phyloP scores from a whole-genome alignment of 345 rosid genomes.

The Triadica sebifera region DNA sequence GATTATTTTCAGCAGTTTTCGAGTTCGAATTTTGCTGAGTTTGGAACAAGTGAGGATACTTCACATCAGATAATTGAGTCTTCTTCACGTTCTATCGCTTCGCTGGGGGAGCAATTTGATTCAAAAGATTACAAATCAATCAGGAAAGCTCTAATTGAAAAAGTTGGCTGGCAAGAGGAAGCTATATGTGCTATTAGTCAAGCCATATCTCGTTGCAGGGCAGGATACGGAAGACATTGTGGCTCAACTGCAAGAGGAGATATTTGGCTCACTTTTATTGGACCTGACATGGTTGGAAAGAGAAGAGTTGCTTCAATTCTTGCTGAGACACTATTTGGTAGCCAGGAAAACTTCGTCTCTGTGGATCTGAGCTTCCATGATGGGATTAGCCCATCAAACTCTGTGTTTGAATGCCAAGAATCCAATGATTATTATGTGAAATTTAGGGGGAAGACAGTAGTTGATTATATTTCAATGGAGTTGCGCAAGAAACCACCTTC shows the following conservation, averaged over 20 bases:
- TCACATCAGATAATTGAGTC: slow-evolving; percentile 24
- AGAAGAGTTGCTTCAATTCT: slow-evolving; percentile 56
- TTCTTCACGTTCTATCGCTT: slow-evolving; percentile 24
- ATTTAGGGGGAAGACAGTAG: slow-evolving; percentile 47
- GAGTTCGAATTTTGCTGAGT: slow-evolving; percentile 24
- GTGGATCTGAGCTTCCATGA: slow-evolving; percentile 49
- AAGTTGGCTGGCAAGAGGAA: slow-evolving; percentile 61
- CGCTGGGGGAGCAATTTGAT: slow-evolving; percentile 27
- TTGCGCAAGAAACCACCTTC: slow-evolving; percentile 47
- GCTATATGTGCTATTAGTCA: slow-evolving; percentile 48
- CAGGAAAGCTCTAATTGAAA: slow-evolving; percentile 42
- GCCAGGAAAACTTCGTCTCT: slow-evolving; percentile 38
- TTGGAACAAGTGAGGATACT: slow-evolving; percentile 30
- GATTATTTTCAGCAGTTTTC: slow-evolving; percentile 23
- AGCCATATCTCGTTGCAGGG: slow-evolving; percentile 47
- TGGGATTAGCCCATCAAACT: slow-evolving; percentile 21
- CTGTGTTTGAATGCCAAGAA: slow-evolving; percentile 28
- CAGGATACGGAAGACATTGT: slow-evolving; percentile 28
- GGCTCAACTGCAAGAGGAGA: slow-evolving; percentile 34
- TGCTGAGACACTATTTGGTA: slow-evolving; percentile 53
- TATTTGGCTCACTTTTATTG: slow-evolving; percentile 67
- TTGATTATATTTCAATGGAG: slow-evolving; percentile 53
- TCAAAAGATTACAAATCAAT: slow-evolving; percentile 47
- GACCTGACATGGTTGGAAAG: slow-evolving; percentile 69
- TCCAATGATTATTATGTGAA: slow-evolving; percentile 29